phyloP scores from a whole-genome alignment of 2,329 filamentous ascomycete species.

The Periconia digitata region DNA sequence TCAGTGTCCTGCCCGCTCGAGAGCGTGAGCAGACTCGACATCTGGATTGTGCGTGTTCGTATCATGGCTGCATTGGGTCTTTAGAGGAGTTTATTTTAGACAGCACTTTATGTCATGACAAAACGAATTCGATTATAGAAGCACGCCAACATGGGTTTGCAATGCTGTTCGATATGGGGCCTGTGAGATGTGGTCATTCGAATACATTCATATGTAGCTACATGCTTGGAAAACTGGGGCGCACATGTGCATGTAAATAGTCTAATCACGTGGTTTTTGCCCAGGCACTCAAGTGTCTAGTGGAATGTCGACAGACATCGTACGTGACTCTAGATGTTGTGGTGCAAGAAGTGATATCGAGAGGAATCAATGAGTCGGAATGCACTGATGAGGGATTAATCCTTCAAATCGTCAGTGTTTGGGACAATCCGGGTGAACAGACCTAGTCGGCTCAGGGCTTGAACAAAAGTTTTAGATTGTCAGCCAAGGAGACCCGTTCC shows the following conservation, averaged over 20 bases:
- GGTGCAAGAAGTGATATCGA: no score
- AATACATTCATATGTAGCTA: no score
- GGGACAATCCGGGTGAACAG: conserved; percentile 5
- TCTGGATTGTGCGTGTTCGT: conserved; percentile 31
- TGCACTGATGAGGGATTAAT: neutral
- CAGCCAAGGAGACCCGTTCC: conserved; percentile 9
- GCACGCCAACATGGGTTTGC: neutral
- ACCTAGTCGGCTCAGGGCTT: conserved; percentile 3
- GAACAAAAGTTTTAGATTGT: conserved; percentile 17
- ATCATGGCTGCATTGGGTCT: conserved; percentile 40
- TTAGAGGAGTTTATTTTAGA: conserved; percentile 44
- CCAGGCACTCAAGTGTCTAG: no score
- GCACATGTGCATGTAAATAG: no score
- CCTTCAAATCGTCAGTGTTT: no score
- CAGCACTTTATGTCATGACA: conserved; percentile 11
- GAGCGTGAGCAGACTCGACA: conserved; percentile 22
- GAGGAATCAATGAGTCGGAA: no score
- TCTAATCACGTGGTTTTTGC: no score
- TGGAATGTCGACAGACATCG: no score
- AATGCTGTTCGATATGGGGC: neutral
- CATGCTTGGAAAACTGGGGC: no score
- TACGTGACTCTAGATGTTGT: no score
- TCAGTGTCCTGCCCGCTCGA: conserved; percentile 31
- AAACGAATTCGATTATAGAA: neutral
- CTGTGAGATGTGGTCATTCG: neutral